phyloP scores from a whole-genome alignment of 345 rosid species.

The Erucastrum elatum region DNA sequence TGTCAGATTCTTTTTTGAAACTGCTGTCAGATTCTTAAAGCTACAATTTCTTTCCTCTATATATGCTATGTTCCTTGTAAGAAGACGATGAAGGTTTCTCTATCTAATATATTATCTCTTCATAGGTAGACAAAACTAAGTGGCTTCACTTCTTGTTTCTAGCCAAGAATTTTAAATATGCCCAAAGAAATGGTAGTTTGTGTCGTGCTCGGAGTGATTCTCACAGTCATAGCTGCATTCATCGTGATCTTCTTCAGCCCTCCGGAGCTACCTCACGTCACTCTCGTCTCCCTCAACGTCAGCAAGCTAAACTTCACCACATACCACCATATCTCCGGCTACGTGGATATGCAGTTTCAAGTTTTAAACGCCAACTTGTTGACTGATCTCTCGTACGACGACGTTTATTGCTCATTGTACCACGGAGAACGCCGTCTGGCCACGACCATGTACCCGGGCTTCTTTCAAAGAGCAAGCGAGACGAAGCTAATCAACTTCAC shows the following conservation, averaged over 20 bases:
- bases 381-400: not conserved
- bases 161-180: not conserved
- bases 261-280: not conserved
- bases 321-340: slow-evolving; percentile 13
- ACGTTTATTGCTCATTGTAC: slow-evolving; percentile 14
- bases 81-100: not conserved
- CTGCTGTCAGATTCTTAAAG: not conserved
- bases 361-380: slow-evolving; percentile 1
- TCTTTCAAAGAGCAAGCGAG: not conserved
- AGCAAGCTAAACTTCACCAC: slow-evolving; percentile 4
- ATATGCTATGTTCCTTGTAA: not conserved
- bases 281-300: slow-evolving; percentile 19
- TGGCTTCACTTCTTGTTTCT: slow-evolving; percentile 1
- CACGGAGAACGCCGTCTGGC: slow-evolving; percentile 9
- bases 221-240: not conserved
- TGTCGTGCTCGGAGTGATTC: not conserved
- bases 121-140: not conserved
- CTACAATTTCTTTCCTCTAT: not conserved
- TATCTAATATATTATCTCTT: not conserved
- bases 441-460: not conserved
- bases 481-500: slow-evolving; percentile 4
- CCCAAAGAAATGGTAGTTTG: slow-evolving; percentile 6
- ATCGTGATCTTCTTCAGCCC: not conserved
- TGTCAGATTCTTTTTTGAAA: too few species aligned
- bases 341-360: slow-evolving; percentile 12